Base-by-base conservation (phyloP, 2,329 filamentous ascomycete species). In the Fusarium stilboides region DNA sequence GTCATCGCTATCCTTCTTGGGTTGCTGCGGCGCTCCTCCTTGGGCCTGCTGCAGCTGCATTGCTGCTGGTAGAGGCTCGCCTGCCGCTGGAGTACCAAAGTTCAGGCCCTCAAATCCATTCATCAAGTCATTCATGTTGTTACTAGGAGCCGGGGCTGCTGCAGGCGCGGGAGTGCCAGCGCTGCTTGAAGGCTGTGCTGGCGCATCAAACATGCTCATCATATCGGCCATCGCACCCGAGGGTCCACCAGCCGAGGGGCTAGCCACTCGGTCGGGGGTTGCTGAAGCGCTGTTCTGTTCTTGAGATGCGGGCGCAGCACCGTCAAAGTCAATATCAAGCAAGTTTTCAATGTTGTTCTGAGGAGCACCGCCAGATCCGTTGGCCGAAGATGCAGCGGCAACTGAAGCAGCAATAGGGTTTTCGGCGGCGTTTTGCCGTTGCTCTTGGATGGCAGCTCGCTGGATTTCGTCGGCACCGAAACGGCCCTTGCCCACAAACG, bases 381-480 rank as follows among this genome's bases (percentile, higher is more conserved):
- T 89, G 1, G 89, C 89, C 0, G 91, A 90, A 0, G 90, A 90
- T 1, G 89, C 89, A 0, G 91, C 90, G 0, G 90, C 90, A 2
- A 92, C 92, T 0, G 93, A 92, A 0, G 94, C 95, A 1, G 95
- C 95, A 72, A 98, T 93, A 2, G 96, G 95, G 78, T 98, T 98
- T 74, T 98, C 96, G 66, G 90, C 92, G 1, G 93, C 93, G 74
- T 98, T 94, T 80, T 98, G 90, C 69, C 92, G 89, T 84, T 97
- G 94, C 83, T 99, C 96, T 83, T 97, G 94, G 77, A 99, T 97
- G 64, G 96, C 96, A 51, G 95, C 95, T 71, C 92, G 91, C 81
- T 98, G 96, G 76, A 99, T 94, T 64, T 93, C 94, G 79, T 97
- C 94, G 49, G 96, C 94, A 37, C 95, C 96, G 73, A 93, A 98